A percentile compares a stretch with the other conserved stretches of the same genome.
phyloP scores from a whole-genome alignment of 805 yeast species.

The Ogataea trehalophila region DNA sequence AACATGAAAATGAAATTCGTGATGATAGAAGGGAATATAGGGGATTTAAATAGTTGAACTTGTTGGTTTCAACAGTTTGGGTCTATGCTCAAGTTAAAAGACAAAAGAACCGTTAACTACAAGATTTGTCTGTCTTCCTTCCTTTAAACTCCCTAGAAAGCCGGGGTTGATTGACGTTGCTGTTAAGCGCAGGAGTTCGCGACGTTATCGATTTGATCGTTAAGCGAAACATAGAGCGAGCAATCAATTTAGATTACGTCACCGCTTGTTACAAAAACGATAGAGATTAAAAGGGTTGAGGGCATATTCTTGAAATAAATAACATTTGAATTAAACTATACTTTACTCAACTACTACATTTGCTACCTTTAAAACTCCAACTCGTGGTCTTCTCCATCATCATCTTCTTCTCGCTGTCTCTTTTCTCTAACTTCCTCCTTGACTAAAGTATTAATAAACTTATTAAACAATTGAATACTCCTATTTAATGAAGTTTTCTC shows the following conservation, averaged over 20 bases:
- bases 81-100: too few species aligned
- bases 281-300: too few species aligned
- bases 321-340: not conserved
- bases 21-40: not conserved
- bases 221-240: too few species aligned
- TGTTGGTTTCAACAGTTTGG: too few species aligned
- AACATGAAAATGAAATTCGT: not conserved
- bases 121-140: conserved; percentile 1
- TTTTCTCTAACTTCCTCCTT: conserved; percentile 47
- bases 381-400: conserved; percentile 11
- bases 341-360: not conserved
- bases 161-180: not conserved
- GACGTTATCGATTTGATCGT: too few species aligned
- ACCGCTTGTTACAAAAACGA: too few species aligned
- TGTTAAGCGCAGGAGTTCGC: not conserved
- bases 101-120: conserved; percentile 3
- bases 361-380: conserved; percentile 15
- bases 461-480: conserved; percentile 60
- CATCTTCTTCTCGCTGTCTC: conserved; percentile 29
- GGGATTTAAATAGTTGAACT: not conserved
- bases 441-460: conserved; percentile 53
- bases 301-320: not conserved
- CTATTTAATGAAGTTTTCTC: conserved; percentile 69
- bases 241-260: too few species aligned
- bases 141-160: conserved; percentile 1